Percentiles rank a stretch among this genome's conserved stretches.
Evolutionary conservation across 768 basidiomycete species (phyloP).

Genomic region (Gelatoporia subvermispora): DNA sequence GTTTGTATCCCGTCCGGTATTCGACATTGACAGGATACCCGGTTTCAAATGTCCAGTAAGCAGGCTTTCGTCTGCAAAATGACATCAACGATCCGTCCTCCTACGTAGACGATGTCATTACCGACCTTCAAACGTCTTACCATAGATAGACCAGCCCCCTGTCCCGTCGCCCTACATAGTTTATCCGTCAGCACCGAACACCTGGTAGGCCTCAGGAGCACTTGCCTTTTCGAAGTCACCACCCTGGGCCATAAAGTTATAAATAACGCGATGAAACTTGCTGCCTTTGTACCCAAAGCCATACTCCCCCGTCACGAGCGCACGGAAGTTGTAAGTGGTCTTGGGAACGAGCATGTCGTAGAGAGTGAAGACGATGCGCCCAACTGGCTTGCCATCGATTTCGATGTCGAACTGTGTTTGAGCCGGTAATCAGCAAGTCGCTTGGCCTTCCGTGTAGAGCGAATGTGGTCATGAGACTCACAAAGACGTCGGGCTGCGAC

Average conservation of each 20-base stretch:
- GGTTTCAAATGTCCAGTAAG: conserved; percentile 53
- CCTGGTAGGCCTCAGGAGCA: too few species aligned
- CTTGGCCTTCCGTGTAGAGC: too few species aligned
- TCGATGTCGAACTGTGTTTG: conserved; percentile 24
- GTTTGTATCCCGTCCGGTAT: conserved; percentile 75
- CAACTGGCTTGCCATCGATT: conserved; percentile 21
- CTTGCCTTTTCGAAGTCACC: conserved; percentile 74
- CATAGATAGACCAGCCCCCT: conserved; percentile 84
- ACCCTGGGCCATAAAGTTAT: conserved; percentile 79
- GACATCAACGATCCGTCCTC: neutral
- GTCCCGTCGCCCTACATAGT: conserved; percentile 68
- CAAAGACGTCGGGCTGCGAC: too few species aligned
- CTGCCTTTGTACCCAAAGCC: conserved; percentile 43
- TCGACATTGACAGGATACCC: conserved; percentile 80
- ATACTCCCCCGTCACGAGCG: conserved; percentile 43
- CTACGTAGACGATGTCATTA: neutral
- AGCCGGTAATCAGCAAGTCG: too few species aligned
- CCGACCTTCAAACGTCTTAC: conserved; percentile 68
- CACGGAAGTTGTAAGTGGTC: conserved; percentile 51
- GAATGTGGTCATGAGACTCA: too few species aligned
- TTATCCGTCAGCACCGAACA: too few species aligned
- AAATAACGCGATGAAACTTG: conserved; percentile 56
- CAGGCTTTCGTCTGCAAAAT: conserved; percentile 64
- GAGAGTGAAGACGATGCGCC: conserved; percentile 48
- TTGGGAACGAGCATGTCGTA: conserved; percentile 45